A percentile compares a stretch with the other conserved stretches of the same genome.
Conservation (phyloP, 2,329 filamentous ascomycete genomes). For the Whalleya microplaca region DNA sequence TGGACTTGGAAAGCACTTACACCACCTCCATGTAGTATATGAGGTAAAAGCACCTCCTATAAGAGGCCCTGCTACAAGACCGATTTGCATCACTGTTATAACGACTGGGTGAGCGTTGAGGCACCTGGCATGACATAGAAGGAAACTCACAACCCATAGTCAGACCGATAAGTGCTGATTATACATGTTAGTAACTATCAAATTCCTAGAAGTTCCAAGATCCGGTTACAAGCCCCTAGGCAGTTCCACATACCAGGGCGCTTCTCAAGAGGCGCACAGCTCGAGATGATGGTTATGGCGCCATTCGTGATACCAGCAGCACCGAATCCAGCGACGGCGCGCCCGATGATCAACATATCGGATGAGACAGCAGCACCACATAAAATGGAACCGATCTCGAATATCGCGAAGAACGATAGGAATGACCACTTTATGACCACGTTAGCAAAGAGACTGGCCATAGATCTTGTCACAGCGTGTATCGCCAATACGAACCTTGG, state of each 20-base stretch:
- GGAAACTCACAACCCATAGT: not conserved
- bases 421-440: slow-evolving; percentile 28
- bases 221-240: not conserved
- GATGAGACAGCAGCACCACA: slow-evolving; percentile 47
- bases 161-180: slow-evolving; percentile 1
- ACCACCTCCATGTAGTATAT: slow-evolving; percentile 20
- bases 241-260: slow-evolving; percentile 5
- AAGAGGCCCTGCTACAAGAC: slow-evolving; percentile 8
- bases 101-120: not conserved
- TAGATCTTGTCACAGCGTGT: not conserved
- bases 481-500: slow-evolving; percentile 35
- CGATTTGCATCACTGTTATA: slow-evolving; percentile 14
- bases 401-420: slow-evolving; percentile 40
- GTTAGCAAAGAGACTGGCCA: not conserved
- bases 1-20: slow-evolving; percentile 8
- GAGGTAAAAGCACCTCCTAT: slow-evolving; percentile 21
- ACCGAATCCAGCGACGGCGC: slow-evolving; percentile 50
- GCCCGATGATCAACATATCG: slow-evolving; percentile 49
- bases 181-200: not conserved
- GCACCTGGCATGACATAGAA: not conserved
- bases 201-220: no score
- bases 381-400: slow-evolving; percentile 51
- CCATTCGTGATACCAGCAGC: slow-evolving; percentile 48
- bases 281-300: slow-evolving; percentile 43
- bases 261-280: slow-evolving; percentile 7